These are phyloP conservation scores for Cardiospermum halicacabum DNA, from an alignment of 345 rosid species.

Conservation along the genomic window DNA sequence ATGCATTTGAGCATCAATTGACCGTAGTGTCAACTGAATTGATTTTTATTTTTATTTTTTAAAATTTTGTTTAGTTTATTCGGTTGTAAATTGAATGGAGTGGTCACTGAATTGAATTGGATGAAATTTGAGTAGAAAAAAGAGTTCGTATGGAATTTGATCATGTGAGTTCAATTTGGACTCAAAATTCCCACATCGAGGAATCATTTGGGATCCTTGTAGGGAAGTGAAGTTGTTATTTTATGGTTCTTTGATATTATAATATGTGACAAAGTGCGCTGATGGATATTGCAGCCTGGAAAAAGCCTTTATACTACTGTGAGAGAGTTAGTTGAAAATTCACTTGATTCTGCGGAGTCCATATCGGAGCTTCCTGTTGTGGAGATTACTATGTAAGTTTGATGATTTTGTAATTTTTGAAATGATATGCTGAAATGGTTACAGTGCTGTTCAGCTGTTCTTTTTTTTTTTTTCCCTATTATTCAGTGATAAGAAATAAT, in stretches of 20 bases:
- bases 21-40: too few species aligned
- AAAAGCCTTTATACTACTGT: conserved; percentile 86
- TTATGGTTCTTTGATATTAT: background rate
- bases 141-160: too few species aligned
- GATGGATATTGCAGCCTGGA: conserved; percentile 64
- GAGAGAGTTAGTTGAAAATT: conserved; percentile 89
- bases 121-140: too few species aligned
- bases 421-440: background rate
- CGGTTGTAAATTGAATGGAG: too few species aligned
- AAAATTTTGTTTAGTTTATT: too few species aligned
- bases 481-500: background rate
- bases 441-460: too few species aligned
- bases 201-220: background rate
- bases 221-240: background rate
- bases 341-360: conserved; percentile 93
- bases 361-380: conserved; percentile 85
- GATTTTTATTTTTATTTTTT: too few species aligned
- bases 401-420: background rate
- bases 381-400: conserved; percentile 75
- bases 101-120: too few species aligned
- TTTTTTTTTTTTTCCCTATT: background rate
- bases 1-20: background rate
- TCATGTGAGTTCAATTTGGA: too few species aligned
- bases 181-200: too few species aligned
- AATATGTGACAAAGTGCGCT: background rate